phyloP scores from a whole-genome alignment of 768 basidiomycete genomes.

The Bullera alba region DNA sequence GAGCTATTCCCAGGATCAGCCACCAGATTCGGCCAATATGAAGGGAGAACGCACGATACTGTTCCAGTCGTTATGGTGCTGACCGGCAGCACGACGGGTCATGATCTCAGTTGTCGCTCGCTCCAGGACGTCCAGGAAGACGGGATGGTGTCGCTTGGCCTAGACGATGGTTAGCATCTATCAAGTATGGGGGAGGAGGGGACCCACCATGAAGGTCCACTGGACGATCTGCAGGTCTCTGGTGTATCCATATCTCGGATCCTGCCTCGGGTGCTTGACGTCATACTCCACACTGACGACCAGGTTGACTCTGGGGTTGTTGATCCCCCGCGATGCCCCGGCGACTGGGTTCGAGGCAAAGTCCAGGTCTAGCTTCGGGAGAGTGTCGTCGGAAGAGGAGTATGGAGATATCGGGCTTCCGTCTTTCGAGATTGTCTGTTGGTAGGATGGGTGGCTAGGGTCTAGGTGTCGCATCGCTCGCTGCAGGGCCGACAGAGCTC shows the following conservation, averaged over 20 bases:
- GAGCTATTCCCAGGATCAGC: conserved; percentile 2
- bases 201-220: conserved; percentile 14
- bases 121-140: conserved; percentile 13
- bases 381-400: neutral
- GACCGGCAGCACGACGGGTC: neutral
- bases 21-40: neutral
- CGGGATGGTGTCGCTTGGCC: conserved; percentile 10
- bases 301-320: conserved; percentile 1
- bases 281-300: conserved; percentile 15
- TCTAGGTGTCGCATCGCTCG: conserved; percentile 1
- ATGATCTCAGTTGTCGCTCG: conserved; percentile 1
- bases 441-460: neutral
- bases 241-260: conserved; percentile 3
- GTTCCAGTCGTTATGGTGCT: conserved; percentile 1
- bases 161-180: neutral
- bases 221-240: conserved; percentile 15
- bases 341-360: conserved; percentile 1
- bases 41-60: conserved; percentile 1
- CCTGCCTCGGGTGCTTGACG: neutral
- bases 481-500: conserved; percentile 1
- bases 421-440: neutral
- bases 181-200: neutral
- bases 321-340: neutral
- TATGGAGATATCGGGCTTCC: neutral
- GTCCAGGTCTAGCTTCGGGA: neutral